Conservation (phyloP, 768 basidiomycete species). For the Sporobolomyces phaffii region DNA sequence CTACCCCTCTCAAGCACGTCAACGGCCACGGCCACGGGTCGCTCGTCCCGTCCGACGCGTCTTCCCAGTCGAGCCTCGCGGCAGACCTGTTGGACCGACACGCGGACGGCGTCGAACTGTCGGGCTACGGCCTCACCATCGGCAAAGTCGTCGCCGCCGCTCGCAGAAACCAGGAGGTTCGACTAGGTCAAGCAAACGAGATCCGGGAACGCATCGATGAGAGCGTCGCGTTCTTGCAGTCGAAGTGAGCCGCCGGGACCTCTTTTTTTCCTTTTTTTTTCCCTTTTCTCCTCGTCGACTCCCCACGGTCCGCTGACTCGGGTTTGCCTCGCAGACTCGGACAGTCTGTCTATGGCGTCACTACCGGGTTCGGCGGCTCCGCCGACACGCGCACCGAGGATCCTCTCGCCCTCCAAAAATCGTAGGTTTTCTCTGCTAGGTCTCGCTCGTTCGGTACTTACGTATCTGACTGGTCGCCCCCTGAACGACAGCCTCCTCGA, state of each 20-base stretch:
- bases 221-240: constrained; percentile 49
- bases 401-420: constrained; percentile 66
- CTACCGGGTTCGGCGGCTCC: constrained; percentile 78
- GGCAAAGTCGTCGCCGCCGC: constrained; percentile 71
- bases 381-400: constrained; percentile 76
- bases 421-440: constrained; percentile 38
- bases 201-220: constrained; percentile 57
- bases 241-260: constrained; percentile 48
- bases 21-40: not conserved
- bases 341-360: constrained; percentile 74
- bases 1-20: not conserved
- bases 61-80: constrained; percentile 1
- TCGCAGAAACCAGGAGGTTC: constrained; percentile 53
- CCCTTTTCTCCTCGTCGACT: not conserved
- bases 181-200: constrained; percentile 52
- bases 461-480: too few relatives aligned
- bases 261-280: constrained; percentile 10
- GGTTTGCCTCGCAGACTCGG: constrained; percentile 44
- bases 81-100: not conserved
- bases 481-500: constrained; percentile 47
- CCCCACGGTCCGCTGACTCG: too few relatives aligned
- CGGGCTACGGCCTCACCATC: constrained; percentile 67
- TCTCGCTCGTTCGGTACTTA: not conserved
- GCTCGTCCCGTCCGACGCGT: not conserved
- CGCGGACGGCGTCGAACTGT: constrained; percentile 55